Evolutionary conservation across 345 rosid species (phyloP), one percentile per base, ranked within the genome.

Genomic region (Hibiscus tridactylites): DNA sequence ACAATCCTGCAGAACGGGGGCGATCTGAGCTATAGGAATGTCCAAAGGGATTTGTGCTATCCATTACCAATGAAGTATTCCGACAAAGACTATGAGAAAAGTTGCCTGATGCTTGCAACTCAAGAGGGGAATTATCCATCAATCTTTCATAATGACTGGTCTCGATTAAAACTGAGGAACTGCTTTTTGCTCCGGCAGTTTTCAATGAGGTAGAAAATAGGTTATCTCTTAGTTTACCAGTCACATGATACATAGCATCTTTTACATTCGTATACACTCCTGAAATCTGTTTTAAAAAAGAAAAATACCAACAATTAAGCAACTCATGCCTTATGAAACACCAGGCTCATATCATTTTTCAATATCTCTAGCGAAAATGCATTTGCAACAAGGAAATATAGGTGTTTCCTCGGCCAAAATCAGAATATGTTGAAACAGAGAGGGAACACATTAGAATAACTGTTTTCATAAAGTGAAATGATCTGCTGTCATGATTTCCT

Each of bases 151-250:
- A 89, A 19, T 83, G 81, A 79, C 82, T 83, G 65, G 84, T 76
- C 78, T 88, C 95, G 28, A 80, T 79, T 75, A 77, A 65, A 65
- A 82, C 63, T 61, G 88, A 77, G 71, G 83, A 65, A 65, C 33
- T 83, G 75, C 60, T 82, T 79, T 85, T 82, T 61, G 83, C 79
- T 76, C 83, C 83, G 7, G 81, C 52, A 75, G 49, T 74, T 67
- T 78, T 80, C 56, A 54, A 46, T n/a, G 78, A 52, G 79, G 83
- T 81, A 31, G 91, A 78, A 73, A 86, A 86, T 64, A 86, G 75
- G 82, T 88, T 83, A 74, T 88, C 91, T 67, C 97, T 87, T 60
- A 94, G 82, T 79, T 89, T 86, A 78, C 96, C 87, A 57, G 96
- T 90, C 75, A 91, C 75, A 70, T 85, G 88, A 84, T 79, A 90